Conservation (phyloP, 768 basidiomycete genomes). For the Suillus decipiens region DNA sequence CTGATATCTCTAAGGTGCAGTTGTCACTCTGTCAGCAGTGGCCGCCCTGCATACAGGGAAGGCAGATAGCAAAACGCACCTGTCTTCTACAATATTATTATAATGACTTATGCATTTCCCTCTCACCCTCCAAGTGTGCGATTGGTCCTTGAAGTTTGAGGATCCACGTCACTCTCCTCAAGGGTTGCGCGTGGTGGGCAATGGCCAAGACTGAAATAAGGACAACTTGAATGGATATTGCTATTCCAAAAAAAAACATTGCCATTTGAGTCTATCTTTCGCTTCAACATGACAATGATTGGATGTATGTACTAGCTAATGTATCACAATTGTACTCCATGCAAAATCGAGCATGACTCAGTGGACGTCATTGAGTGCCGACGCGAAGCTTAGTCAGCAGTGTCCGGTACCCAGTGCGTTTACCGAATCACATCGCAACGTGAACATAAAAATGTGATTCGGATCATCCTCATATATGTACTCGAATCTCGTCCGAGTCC, state of each 20-base stretch:
- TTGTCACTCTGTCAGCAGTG: not conserved
- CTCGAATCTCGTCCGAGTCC: not conserved
- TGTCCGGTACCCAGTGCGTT: too few relatives aligned
- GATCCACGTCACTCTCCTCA: conserved; percentile 85
- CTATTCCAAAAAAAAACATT: conserved; percentile 46
- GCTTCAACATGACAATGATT: too few relatives aligned
- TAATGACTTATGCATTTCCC: not conserved
- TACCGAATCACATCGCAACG: not conserved
- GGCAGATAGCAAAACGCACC: not conserved
- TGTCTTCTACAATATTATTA: not conserved
- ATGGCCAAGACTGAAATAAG: conserved; percentile 7
- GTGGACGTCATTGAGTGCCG: too few relatives aligned
- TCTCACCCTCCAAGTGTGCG: not conserved
- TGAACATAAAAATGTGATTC: not conserved
- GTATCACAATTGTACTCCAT: too few relatives aligned
- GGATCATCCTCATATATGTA: not conserved
- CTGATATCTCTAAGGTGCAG: not conserved
- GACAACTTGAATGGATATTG: too few relatives aligned
- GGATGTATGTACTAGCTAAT: too few relatives aligned
- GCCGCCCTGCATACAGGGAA: not conserved
- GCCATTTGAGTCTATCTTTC: not conserved
- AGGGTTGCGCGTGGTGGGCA: conserved; percentile 51
- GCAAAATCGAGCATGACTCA: too few relatives aligned
- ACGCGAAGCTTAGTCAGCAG: too few relatives aligned
- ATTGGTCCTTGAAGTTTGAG: conserved; percentile 56